Evolutionary conservation across 2,329 filamentous ascomycete species (phyloP).

Genomic region (Chrysoporthe puriensis): DNA sequence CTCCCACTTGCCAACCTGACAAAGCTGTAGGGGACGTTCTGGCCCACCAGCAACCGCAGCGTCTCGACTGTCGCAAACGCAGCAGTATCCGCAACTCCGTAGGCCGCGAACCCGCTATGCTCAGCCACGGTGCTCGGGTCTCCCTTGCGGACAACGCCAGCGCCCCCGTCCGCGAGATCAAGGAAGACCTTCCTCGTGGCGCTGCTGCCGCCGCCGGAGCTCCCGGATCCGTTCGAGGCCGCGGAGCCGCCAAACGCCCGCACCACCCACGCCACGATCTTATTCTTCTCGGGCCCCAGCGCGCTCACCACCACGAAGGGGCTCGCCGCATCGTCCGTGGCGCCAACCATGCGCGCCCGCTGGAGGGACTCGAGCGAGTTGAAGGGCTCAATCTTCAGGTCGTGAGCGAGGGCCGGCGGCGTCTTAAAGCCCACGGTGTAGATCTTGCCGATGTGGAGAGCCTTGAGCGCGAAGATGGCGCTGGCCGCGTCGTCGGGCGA

Average conservation of each 20-base stretch:
- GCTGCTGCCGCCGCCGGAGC: conserved; percentile 34
- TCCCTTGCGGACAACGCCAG: conserved; percentile 61
- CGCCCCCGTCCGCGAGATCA: conserved; percentile 70
- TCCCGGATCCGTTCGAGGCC: conserved; percentile 32
- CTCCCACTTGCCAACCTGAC: conserved; percentile 70
- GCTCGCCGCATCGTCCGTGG: conserved; percentile 50
- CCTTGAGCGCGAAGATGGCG: conserved; percentile 77
- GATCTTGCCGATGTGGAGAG: conserved; percentile 75
- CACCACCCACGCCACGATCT: conserved; percentile 76
- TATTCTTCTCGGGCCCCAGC: conserved; percentile 75
- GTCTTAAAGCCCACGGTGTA: conserved; percentile 84
- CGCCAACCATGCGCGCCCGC: conserved; percentile 51
- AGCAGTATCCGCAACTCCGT: conserved; percentile 77
- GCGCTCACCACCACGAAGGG: conserved; percentile 84
- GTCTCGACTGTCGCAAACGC: conserved; percentile 87
- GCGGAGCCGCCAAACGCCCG: conserved; percentile 68
- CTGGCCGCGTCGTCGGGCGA: conserved; percentile 77
- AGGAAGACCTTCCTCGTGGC: conserved; percentile 73
- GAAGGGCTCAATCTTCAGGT: conserved; percentile 76
- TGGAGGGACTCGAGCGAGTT: conserved; percentile 71
- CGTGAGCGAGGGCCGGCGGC: conserved; percentile 61
- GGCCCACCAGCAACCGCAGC: conserved; percentile 75
- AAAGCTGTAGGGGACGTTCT: conserved; percentile 88
- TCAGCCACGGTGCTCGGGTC: conserved; percentile 72
- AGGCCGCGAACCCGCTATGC: conserved; percentile 77